Evolutionary conservation across 2,329 filamentous ascomycete species (phyloP).

Genomic region (Alternaria ethzedia): DNA sequence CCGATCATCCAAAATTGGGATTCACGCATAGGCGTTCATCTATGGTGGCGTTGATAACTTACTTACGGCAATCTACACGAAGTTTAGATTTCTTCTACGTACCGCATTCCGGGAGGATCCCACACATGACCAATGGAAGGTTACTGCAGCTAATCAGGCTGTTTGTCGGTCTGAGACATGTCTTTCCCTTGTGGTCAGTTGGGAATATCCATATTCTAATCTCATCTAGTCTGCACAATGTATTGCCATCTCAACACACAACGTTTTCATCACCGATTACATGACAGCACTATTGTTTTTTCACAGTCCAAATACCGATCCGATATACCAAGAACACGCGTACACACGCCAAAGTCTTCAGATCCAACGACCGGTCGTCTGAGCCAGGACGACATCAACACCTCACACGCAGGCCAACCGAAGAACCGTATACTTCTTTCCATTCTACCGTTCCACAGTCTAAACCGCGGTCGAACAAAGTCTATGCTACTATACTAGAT

Average conservation of each 20-base stretch:
- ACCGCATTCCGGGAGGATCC: not conserved
- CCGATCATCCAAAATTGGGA: constrained; percentile 9
- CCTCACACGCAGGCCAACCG: not conserved
- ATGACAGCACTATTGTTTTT: not conserved
- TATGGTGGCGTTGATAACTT: constrained; percentile 1
- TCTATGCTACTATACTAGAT: not conserved
- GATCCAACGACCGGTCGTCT: not conserved
- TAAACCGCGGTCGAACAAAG: not conserved
- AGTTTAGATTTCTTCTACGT: constrained; percentile 2
- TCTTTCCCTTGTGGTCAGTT: not conserved
- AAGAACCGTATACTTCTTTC: not conserved
- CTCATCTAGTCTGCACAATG: not conserved
- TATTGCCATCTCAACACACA: not conserved
- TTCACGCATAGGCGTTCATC: constrained; percentile 7
- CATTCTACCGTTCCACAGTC: not conserved
- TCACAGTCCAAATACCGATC: not conserved
- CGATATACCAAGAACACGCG: not conserved
- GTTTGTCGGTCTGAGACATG: constrained; percentile 2
- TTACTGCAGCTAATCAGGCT: not conserved
- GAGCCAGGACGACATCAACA: not conserved
- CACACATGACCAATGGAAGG: constrained; percentile 15
- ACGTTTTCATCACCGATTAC: not conserved
- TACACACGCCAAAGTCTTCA: not conserved
- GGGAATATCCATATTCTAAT: not conserved
- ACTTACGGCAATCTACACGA: not conserved